Conservation (phyloP, 2,329 filamentous ascomycete genomes). For the Hypoxylon sp. region DNA sequence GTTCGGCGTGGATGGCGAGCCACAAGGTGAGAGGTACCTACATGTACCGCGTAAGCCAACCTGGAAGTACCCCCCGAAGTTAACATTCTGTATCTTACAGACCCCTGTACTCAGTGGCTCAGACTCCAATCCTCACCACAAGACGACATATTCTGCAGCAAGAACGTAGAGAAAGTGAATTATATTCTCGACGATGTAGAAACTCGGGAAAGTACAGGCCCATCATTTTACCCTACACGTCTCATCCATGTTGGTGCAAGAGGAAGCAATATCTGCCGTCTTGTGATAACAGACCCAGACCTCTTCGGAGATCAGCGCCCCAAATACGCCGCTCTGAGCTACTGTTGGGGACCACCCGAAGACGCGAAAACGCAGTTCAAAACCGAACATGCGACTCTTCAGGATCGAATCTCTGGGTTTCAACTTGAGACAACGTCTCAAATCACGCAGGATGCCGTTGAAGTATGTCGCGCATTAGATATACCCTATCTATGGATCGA, state of each 20-base stretch:
- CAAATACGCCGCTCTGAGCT: constrained; percentile 13
- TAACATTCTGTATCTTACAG: neutral
- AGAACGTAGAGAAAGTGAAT: neutral
- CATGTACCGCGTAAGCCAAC: neutral
- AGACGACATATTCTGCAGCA: constrained; percentile 9
- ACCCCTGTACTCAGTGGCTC: constrained; percentile 10
- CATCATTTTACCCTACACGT: constrained; percentile 16
- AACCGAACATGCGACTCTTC: constrained; percentile 6
- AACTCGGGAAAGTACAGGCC: neutral
- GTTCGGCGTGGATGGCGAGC: constrained; percentile 9
- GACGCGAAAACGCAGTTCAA: constrained; percentile 20
- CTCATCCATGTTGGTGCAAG: constrained; percentile 13
- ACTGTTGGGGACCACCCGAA: constrained; percentile 20
- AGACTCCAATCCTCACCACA: constrained; percentile 8
- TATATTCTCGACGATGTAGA: neutral
- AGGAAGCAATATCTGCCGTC: neutral
- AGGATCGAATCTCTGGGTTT: constrained; percentile 6
- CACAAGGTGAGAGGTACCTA: neutral
- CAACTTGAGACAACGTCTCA: neutral
- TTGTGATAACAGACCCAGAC: constrained; percentile 1
- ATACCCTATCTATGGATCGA: constrained; percentile 38
- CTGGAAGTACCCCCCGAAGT: neutral
- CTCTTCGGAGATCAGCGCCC: neutral
- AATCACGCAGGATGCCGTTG: constrained; percentile 7
- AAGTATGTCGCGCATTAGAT: constrained; percentile 1